phyloP scores from a whole-genome alignment of 2,329 filamentous ascomycete species.

The Macroventuria anomochaeta region DNA sequence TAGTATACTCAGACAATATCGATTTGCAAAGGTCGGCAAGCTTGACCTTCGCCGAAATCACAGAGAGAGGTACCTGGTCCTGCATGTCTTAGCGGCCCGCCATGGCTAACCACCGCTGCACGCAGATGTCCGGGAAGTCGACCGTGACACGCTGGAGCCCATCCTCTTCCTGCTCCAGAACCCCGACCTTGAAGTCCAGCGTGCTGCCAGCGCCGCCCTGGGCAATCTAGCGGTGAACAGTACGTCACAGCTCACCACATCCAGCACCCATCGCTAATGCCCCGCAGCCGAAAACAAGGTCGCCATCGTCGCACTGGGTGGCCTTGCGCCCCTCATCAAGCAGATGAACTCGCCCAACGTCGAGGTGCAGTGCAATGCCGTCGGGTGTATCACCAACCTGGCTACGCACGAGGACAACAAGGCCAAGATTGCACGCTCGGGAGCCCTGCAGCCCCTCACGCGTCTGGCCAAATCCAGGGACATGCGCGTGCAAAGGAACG shows the following conservation, averaged over 20 bases:
- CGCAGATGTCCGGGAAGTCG: slow-evolving; percentile 96
- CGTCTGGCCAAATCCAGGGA: slow-evolving; percentile 95
- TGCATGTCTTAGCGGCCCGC: slow-evolving; percentile 1
- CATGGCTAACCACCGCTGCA: slow-evolving; percentile 23
- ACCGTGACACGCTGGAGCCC: slow-evolving; percentile 91
- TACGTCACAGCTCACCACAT: slow-evolving; percentile 52
- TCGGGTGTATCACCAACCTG: slow-evolving; percentile 97
- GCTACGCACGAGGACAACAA: slow-evolving; percentile 99
- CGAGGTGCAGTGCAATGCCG: slow-evolving; percentile 98
- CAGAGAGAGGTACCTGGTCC: slow-evolving; percentile 78
- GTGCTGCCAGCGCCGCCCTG: slow-evolving; percentile 92
- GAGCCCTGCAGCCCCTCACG: slow-evolving; percentile 88
- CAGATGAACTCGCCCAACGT: slow-evolving; percentile 99
- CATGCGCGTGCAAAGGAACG: slow-evolving; percentile 97
- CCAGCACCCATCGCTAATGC: slow-evolving; percentile 50
- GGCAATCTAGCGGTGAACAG: slow-evolving; percentile 97
- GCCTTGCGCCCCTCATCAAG: slow-evolving; percentile 87
- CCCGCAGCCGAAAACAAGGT: slow-evolving; percentile 94
- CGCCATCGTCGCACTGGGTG: slow-evolving; percentile 89
- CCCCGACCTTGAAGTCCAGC: slow-evolving; percentile 94
- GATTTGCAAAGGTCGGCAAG: slow-evolving; percentile 97
- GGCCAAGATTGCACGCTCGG: slow-evolving; percentile 95
- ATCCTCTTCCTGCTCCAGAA: slow-evolving; percentile 96
- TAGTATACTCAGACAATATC: slow-evolving; percentile 98
- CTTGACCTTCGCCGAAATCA: slow-evolving; percentile 98